These are phyloP conservation scores for Nyssa sinensis DNA, from an alignment of 148 eudicot species.

Conservation along the genomic window DNA sequence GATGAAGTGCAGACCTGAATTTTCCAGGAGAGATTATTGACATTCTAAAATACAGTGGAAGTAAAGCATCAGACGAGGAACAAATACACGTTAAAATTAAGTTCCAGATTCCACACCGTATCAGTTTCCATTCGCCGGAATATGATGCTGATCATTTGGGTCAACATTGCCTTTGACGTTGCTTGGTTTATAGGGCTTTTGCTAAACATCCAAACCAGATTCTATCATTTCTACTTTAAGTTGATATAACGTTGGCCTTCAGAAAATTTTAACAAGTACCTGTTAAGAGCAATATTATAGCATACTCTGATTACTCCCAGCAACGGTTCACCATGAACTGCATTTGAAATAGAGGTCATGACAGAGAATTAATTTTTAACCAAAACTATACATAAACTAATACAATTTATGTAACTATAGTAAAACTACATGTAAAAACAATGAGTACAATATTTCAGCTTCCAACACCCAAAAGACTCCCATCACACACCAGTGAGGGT, in stretches of 20 bases:
- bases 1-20: conserved; percentile 39
- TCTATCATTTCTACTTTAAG: conserved; percentile 6
- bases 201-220: conserved; percentile 41
- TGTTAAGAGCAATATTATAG: conserved; percentile 93
- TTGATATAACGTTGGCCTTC: neutral
- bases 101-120: conserved; percentile 43
- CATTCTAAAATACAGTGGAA: conserved; percentile 29
- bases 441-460: no score
- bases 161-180: conserved; percentile 97
- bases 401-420: neutral
- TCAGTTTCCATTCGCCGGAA: conserved; percentile 97
- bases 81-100: conserved; percentile 1
- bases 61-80: conserved; percentile 9
- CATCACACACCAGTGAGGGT: no score
- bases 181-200: conserved; percentile 97
- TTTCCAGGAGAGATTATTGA: conserved; percentile 33
- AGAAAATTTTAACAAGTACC: conserved; percentile 44
- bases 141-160: conserved; percentile 93
- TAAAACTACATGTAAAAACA: no score
- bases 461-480: no score
- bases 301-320: conserved; percentile 90
- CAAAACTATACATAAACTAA: neutral
- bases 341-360: conserved; percentile 21
- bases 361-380: neutral
- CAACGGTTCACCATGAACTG: conserved; percentile 98